Percentiles rank a stretch among this genome's conserved stretches.
Conservation (phyloP, 163 green algal genomes). For the Scenedesmus sp. region DNA sequence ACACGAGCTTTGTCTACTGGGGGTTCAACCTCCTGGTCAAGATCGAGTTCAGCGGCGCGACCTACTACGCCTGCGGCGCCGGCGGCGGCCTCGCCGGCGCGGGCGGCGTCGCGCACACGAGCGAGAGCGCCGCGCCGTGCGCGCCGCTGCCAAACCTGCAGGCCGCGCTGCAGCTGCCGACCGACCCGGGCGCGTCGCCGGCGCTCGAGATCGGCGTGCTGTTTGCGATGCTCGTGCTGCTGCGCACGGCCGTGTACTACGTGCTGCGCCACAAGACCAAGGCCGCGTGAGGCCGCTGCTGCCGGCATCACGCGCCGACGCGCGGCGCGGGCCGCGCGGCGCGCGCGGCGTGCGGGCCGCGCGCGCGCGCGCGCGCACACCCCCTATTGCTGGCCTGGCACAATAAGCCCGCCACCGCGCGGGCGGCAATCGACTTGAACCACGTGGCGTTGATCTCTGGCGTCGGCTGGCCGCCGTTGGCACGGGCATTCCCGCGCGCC, state of each 20-base stretch:
- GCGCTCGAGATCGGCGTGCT: slow-evolving; percentile 56
- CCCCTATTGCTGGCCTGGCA: too few species aligned
- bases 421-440: too few species aligned
- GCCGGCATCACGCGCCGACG: too few species aligned
- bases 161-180: slow-evolving; percentile 54
- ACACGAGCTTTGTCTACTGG: slow-evolving; percentile 83
- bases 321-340: too few species aligned
- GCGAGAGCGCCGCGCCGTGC: background rate
- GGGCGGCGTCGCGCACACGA: background rate
- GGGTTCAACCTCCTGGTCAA: slow-evolving; percentile 41
- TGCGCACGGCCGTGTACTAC: slow-evolving; percentile 55
- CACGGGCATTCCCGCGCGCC: too few species aligned
- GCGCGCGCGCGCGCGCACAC: too few species aligned
- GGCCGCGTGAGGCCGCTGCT: background rate
- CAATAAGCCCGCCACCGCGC: too few species aligned
- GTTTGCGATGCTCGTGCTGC: slow-evolving; percentile 55
- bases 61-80: slow-evolving; percentile 51
- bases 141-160: slow-evolving; percentile 42
- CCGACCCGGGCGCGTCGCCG: slow-evolving; percentile 39
- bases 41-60: slow-evolving; percentile 59
- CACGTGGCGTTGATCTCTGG: too few species aligned
- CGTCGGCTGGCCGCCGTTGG: too few species aligned
- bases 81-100: background rate
- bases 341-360: too few species aligned
- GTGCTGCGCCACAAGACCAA: slow-evolving; percentile 60